Base-by-base conservation (phyloP, 1,139 yeast genomes). In the Lodderomyces jiufengensis region DNA sequence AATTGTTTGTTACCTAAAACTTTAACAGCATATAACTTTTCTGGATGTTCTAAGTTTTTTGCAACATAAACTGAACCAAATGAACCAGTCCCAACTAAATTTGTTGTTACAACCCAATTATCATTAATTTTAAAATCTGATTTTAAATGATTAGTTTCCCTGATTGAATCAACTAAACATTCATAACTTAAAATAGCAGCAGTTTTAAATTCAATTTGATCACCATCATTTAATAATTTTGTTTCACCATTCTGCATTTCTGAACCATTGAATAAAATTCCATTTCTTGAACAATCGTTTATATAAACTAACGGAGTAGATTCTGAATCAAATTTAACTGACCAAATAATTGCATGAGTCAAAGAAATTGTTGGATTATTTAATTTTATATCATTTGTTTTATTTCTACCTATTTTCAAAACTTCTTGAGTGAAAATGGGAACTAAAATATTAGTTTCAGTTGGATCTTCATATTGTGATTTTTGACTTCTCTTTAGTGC, bases 81-180 rank as follows among this genome's bases (percentile, higher is more conserved):
- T 0, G 84, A 73, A 0, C 87, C 87, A 29, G 63, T 59, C 0
- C 86, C 86, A 22, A 80, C 52, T 3, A 73, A 48, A 24, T 65
- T 61, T 4, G 65, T 52, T 3, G 68, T 50, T 5, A 78, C 55
- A 5, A 41, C 43, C 80, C 83, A 79, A 8, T 55, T 50, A 4
- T 51, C 50, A 18, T 18, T 18, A 9, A 38, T 22, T 2, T 25
- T 23, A 21, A 36, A 30, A 9, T 21, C 11, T 5, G 20, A 11
- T 10, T 28, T 24, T 18, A 24, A 20, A 5, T 21, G 15, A 4
- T 11, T 20, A 4, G 5, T 18, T 18, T 18, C 20, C 20, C 5
- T 18, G 5, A 18, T 18, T n/a, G 31, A 9, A 16, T 28, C 31
- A 2, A 9, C 14, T 5, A 21, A 12, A 13, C 29, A 38, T 47